phyloP scores from a whole-genome alignment of 169 alveolate genomes.

The Plasmodium gonderi region DNA sequence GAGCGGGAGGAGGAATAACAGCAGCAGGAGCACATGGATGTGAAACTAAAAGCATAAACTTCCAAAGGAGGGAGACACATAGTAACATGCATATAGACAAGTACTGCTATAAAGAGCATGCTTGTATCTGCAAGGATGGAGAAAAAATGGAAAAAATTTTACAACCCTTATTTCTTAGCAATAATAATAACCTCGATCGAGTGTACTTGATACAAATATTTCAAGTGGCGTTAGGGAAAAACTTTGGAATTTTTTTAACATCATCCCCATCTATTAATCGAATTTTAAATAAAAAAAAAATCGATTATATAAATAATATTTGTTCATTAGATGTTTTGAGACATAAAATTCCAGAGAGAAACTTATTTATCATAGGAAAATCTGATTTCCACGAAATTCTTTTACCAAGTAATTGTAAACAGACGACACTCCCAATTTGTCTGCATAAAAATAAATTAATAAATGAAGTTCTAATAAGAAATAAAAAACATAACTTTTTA shows the following conservation, averaged over 20 bases:
- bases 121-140: neutral
- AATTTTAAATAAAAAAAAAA: conserved; percentile 54
- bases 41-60: too few species aligned
- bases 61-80: too few species aligned
- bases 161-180: conserved; percentile 23
- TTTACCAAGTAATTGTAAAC: conserved; percentile 36
- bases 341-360: conserved; percentile 50
- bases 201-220: conserved; percentile 27
- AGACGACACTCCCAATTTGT: conserved; percentile 15
- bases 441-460: conserved; percentile 45
- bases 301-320: conserved; percentile 42
- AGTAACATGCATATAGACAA: too few species aligned
- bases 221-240: conserved; percentile 54
- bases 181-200: neutral
- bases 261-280: conserved; percentile 57
- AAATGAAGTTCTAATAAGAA: conserved; percentile 17
- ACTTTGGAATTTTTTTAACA: conserved; percentile 38
- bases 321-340: conserved; percentile 47
- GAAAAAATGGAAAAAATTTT: conserved; percentile 7
- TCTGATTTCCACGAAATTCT: conserved; percentile 11
- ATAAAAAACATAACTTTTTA: conserved; percentile 50
- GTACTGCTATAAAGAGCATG: too few species aligned
- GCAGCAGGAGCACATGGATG: neutral
- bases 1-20: neutral
- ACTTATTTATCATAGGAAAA: conserved; percentile 44